Evolutionary conservation across 257 asterid species (phyloP), one percentile per base, ranked within the genome.

Genomic region (Solanum pimpinellifolium): DNA sequence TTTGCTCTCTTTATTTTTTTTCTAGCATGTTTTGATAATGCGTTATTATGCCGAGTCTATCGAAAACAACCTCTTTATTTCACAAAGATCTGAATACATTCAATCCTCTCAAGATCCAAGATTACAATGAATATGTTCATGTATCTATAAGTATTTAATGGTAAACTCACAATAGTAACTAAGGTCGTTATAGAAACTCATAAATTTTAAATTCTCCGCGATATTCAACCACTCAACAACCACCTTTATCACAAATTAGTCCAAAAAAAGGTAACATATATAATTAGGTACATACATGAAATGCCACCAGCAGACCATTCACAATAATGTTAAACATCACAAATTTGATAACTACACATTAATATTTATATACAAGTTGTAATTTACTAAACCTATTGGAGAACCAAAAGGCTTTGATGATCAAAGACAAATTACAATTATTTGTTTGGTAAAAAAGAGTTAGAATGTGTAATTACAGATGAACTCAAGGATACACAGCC

Each of bases 401-500:
- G 47, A 35, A 31, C 49, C 69, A 81, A 81, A 49, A 81, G 85
- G 69, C 29, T 13, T 74, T 77, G 68, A 80, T 46, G 69, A 80
- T 49, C 46, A 78, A 49, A 80, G 68, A 84, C 77, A 65, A 25
- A 37, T 20, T 83, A 27, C 77, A 84, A 84, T 66, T 65, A 84
- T 84, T 66, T 66, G 39, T 66, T 83, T 47, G 44, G 66, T 21
- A 21, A 18, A 11, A 72, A 74, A 74, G 31, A 74, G 31, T 92
- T 91, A 95, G 84, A 96, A 91, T 95, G 93, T 93, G 94, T 93
- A 93, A 94, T 93, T 89, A 94, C 89, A 70, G 97, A 93, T 47
- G 97, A 91, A 86, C 87, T 90, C 90, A 88, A 90, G 31, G 97
- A 90, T 4, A 95, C 94, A 76, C 98, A 97, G 82, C 96, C 95